These are phyloP conservation scores for Dendryphion nanum DNA, from an alignment of 2,329 filamentous ascomycete genomes.

Conservation along the genomic window DNA sequence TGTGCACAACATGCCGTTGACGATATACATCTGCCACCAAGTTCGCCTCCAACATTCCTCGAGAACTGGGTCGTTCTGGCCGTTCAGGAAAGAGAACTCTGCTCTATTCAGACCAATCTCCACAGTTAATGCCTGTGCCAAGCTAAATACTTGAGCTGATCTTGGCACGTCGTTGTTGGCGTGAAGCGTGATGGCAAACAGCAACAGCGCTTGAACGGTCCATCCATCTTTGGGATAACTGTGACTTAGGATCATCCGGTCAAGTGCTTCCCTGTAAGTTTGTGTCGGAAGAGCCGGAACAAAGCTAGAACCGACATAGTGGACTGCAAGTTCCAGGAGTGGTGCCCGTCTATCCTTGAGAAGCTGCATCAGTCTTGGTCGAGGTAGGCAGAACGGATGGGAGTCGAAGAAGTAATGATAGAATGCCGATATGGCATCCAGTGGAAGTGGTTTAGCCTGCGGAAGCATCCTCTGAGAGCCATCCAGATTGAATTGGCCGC, in stretches of 20 bases:
- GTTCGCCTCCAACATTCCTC: slow-evolving; percentile 85
- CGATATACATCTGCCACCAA: slow-evolving; percentile 85
- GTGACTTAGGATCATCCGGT: slow-evolving; percentile 29
- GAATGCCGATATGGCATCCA: slow-evolving; percentile 31
- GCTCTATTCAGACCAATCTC: slow-evolving; percentile 73
- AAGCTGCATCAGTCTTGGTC: slow-evolving; percentile 38
- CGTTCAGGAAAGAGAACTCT: slow-evolving; percentile 64
- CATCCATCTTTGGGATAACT: slow-evolving; percentile 45
- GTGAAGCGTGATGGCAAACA: slow-evolving; percentile 76
- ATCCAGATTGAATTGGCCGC: slow-evolving; percentile 32
- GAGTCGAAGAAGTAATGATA: slow-evolving; percentile 54
- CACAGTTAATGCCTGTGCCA: slow-evolving; percentile 69
- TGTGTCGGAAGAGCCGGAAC: slow-evolving; percentile 46
- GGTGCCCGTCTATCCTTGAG: slow-evolving; percentile 41
- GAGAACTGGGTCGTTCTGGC: slow-evolving; percentile 63
- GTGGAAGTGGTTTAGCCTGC: slow-evolving; percentile 27
- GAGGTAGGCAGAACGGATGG: slow-evolving; percentile 57
- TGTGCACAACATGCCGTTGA: slow-evolving; percentile 81
- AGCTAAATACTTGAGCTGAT: slow-evolving; percentile 64
- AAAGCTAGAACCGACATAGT: slow-evolving; percentile 58
- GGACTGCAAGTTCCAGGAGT: slow-evolving; percentile 55
- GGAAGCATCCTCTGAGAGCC: slow-evolving; percentile 29
- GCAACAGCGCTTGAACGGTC: slow-evolving; percentile 72
- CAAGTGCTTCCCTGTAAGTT: slow-evolving; percentile 42
- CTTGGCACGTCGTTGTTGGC: slow-evolving; percentile 70